phyloP scores from a whole-genome alignment of 306 rosid species.

The Acacia crassicarpa region DNA sequence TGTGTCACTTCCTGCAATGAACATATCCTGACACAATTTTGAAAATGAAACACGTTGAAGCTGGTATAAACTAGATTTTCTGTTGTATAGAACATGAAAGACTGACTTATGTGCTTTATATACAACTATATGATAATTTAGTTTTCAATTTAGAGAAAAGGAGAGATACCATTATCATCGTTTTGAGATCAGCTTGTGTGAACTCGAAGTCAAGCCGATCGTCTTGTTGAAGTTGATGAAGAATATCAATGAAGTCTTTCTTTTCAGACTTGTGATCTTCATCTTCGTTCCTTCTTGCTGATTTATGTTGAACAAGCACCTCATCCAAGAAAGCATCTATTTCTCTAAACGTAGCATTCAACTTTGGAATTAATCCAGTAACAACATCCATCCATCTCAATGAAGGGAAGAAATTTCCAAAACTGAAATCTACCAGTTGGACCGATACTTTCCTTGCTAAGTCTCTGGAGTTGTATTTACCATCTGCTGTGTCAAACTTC shows the following conservation, averaged over 20 bases:
- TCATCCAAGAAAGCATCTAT: slow-evolving; percentile 32
- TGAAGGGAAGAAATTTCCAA: slow-evolving; percentile 43
- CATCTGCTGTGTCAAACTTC: slow-evolving; percentile 3
- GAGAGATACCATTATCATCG: not conserved
- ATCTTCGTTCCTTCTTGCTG: not conserved
- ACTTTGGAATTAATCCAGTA: slow-evolving; percentile 7
- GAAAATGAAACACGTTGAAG: not conserved
- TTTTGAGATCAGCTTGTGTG: slow-evolving; percentile 3
- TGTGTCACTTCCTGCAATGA: slow-evolving; percentile 6
- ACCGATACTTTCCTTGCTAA: not conserved
- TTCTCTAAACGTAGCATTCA: slow-evolving; percentile 13
- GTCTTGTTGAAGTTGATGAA: not conserved
- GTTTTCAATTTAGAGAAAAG: not conserved
- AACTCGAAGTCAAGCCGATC: slow-evolving; percentile 13
- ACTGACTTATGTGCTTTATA: no score
- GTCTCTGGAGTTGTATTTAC: slow-evolving; percentile 2
- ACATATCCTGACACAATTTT: slow-evolving; percentile 8
- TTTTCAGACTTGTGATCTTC: not conserved
- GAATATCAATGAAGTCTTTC: slow-evolving; percentile 26
- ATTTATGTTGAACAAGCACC: slow-evolving; percentile 31
- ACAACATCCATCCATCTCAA: slow-evolving; percentile 46
- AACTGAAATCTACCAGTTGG: not conserved
- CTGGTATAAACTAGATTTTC: not conserved
- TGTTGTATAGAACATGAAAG: no score
- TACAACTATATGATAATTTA: no score